Evolutionary conservation across 352 stramenopile genomes (phyloP), one percentile per base, ranked within the genome.

Genomic region (Pseudoperonospora humuli): DNA sequence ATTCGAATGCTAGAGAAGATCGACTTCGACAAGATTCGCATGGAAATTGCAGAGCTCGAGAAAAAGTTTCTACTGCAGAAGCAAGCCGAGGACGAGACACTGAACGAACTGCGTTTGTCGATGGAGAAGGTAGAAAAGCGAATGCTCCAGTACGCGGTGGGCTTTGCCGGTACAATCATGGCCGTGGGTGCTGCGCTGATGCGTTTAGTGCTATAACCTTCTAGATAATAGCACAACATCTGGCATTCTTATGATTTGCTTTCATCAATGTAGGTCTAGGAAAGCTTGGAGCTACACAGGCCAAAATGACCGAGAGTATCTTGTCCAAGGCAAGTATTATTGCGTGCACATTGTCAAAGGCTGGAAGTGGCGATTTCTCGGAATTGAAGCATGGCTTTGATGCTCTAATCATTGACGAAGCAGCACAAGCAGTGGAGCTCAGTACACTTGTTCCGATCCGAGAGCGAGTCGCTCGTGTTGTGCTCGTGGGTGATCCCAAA

Each of bases 371-470:
- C 0, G 67, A 77, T 31, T 76, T 89, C 23, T 68, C 67, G 0
- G 57, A 57, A 7, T 49, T 91, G 9, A 75, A 71, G 24, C 72
- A 67, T 41, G 75, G 84, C 6, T 98, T 98, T 68, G 93, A 98
- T 38, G 85, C 91, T 0, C 80, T 98, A 1, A 91, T 99, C 46
- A 91, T 99, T 21, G 96, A 99, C 58, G 96, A 99, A 72, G 95
- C 95, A 1, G 96, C 95, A 2, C 96, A 99, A 57, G 95, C 95
- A 1, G 95, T 96, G 5, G 96, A 99, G 55, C 57, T 97, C 17
- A 97, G 91, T 39, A 97, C 95, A 5, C 67, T 99, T 35, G 92
- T 99, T n/a, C 95, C 96, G 1, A 77, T 99, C 42, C 75, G 80
- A 21, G 93, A 96, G 40, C 74, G 91, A 39, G 89, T 96, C 17